Conservation (phyloP, 495 filamentous ascomycete species). For the Neurospora tetrasperma region DNA sequence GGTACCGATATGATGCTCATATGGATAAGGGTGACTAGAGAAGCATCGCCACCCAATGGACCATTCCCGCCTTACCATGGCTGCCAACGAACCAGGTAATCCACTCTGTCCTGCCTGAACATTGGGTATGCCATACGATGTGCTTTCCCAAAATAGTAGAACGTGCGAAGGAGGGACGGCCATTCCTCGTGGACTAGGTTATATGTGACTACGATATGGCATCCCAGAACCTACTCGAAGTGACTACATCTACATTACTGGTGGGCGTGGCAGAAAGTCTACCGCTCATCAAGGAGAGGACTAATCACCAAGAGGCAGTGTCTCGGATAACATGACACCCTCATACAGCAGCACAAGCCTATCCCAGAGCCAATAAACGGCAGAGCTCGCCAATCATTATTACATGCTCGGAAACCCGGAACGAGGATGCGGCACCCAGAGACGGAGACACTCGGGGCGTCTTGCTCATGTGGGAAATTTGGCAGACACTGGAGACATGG, state of each 20-base stretch:
- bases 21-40: neutral
- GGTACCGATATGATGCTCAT: neutral
- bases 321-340: neutral
- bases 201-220: neutral
- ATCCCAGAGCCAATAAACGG: neutral
- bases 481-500: neutral
- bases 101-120: neutral
- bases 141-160: neutral
- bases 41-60: neutral
- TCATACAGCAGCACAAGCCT: neutral
- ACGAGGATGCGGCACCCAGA: neutral
- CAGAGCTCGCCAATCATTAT: neutral
- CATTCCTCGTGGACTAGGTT: neutral
- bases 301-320: neutral
- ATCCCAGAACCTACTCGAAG: neutral
- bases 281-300: neutral
- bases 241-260: neutral
- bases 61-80: neutral
- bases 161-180: neutral
- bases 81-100: neutral
- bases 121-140: neutral
- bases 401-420: neutral
- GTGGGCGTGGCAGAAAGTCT: neutral
- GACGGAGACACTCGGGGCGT: neutral
- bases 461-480: neutral